phyloP scores from a whole-genome alignment of 345 rosid species.

The Salix dunnii region DNA sequence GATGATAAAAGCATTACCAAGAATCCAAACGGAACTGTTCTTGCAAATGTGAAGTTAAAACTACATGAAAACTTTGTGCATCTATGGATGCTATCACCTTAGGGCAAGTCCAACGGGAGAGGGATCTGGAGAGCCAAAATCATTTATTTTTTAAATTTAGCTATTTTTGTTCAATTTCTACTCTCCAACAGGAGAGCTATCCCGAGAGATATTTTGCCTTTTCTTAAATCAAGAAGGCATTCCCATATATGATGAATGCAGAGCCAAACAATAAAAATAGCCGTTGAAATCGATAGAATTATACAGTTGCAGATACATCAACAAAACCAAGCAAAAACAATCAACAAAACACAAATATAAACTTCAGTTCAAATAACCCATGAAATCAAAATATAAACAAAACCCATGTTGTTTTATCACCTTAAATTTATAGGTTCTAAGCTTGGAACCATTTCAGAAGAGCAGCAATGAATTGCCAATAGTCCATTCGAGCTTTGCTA shows the following conservation, averaged over 20 bases:
- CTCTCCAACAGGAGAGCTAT: no score
- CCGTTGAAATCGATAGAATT: no score
- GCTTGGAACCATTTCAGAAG: slow-evolving; percentile 43
- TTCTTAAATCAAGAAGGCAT: no score
- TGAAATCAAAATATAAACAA: background rate
- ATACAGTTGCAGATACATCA: no score
- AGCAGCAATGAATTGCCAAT: slow-evolving; percentile 38
- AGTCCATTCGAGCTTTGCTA: slow-evolving; percentile 26
- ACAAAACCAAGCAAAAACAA: no score
- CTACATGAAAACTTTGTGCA: background rate
- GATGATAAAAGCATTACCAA: background rate
- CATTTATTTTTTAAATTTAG: no score
- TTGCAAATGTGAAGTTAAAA: background rate
- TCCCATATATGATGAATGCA: no score
- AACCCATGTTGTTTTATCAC: slow-evolving; percentile 17
- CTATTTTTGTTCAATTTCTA: no score
- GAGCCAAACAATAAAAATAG: no score
- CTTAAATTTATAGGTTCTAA: slow-evolving; percentile 49
- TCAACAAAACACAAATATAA: background rate
- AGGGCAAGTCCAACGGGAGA: no score
- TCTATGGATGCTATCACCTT: background rate
- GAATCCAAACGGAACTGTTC: background rate
- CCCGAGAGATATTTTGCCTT: no score
- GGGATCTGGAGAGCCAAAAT: no score
- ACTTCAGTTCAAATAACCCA: background rate